Conservation (phyloP, 768 basidiomycete species). For the Psilocybe cyanescens region DNA sequence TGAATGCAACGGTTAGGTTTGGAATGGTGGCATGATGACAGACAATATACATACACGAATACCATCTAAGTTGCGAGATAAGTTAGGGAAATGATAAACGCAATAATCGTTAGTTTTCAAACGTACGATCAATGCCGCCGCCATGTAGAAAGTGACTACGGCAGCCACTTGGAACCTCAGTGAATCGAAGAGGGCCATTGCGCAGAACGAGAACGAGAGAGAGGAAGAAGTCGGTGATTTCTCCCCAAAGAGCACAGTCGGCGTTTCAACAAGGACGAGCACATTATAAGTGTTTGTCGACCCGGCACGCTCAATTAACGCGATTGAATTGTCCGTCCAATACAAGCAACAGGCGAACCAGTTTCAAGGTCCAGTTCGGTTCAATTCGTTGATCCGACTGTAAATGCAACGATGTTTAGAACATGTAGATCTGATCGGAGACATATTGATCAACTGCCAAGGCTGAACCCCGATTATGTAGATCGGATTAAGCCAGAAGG, state of each 20-base stretch:
- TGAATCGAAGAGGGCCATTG: conserved; percentile 35
- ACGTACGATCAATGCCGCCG: conserved; percentile 72
- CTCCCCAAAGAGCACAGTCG: background rate
- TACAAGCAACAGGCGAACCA: background rate
- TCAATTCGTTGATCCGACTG: background rate
- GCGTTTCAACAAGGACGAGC: background rate
- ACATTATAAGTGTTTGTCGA: background rate
- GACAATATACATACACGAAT: conserved; percentile 43
- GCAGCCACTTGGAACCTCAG: conserved; percentile 58
- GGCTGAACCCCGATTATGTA: background rate
- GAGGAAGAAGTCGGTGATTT: background rate
- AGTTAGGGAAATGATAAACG: background rate
- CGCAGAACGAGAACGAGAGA: background rate
- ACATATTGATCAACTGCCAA: background rate
- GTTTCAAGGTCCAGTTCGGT: background rate
- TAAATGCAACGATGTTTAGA: background rate
- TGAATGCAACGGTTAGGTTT: conserved; percentile 26
- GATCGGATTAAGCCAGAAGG: background rate
- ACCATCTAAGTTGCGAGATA: conserved; percentile 43
- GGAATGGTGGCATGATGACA: conserved; percentile 3
- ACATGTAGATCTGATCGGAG: conserved; percentile 4
- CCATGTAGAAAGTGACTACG: conserved; percentile 84
- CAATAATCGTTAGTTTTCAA: too few species aligned
- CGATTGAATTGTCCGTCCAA: background rate
- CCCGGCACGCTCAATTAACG: background rate